A percentile compares a stretch with the other conserved stretches of the same genome.
These are phyloP conservation scores for Kingdonia uniflora DNA, from an alignment of 164 flowering plant genomes.

Conservation along the genomic window DNA sequence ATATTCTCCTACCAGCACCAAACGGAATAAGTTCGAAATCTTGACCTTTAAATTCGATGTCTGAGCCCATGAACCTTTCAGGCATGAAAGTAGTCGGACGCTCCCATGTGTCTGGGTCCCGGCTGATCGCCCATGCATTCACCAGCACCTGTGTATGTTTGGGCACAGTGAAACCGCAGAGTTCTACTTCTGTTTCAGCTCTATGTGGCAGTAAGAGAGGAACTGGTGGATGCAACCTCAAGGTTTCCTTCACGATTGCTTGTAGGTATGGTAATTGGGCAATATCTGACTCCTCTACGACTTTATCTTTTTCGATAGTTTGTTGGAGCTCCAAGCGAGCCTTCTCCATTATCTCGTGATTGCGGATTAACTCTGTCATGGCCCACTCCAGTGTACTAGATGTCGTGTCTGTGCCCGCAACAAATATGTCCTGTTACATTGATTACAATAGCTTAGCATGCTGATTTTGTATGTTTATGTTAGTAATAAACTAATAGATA, in stretches of 20 bases:
- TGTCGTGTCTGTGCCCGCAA: slow-evolving; percentile 4
- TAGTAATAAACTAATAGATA: too few species aligned
- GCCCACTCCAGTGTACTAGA: slow-evolving; percentile 7
- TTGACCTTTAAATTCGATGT: background rate
- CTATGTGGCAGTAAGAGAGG: slow-evolving; percentile 2
- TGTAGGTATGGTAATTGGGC: background rate
- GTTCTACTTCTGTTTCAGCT: slow-evolving; percentile 4
- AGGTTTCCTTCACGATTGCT: slow-evolving; percentile 8
- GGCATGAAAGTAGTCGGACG: background rate
- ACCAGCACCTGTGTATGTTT: slow-evolving; percentile 4
- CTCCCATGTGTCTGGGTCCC: background rate
- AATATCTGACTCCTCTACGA: background rate
- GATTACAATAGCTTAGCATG: too few species aligned
- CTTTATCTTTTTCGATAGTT: background rate
- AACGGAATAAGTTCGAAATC: slow-evolving; percentile 3
- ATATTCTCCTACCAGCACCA: too few species aligned
- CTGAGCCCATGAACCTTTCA: slow-evolving; percentile 4
- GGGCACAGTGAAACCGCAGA: slow-evolving; percentile 6
- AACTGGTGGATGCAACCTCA: slow-evolving; percentile 3
- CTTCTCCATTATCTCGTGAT: slow-evolving; percentile 1
- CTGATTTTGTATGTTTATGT: too few species aligned
- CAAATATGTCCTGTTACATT: slow-evolving; percentile 2
- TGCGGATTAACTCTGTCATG: slow-evolving; percentile 4
- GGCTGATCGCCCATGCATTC: slow-evolving; percentile 5
- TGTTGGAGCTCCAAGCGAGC: background rate